phyloP scores from a whole-genome alignment of 352 stramenopile species.

The Phytophthora boehmeriae region DNA sequence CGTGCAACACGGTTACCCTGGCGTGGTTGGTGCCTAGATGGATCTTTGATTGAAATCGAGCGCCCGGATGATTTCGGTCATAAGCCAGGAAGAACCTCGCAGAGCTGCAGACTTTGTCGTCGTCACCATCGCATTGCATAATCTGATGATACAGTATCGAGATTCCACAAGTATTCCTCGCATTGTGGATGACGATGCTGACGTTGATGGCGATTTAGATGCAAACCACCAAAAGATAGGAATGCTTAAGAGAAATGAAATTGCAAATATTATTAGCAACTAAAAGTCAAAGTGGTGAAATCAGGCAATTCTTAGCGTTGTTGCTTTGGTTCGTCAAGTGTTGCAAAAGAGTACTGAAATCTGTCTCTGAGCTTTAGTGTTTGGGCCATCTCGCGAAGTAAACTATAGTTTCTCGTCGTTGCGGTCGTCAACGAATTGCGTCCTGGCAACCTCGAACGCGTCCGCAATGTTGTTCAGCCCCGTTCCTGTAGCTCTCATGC shows the following conservation, averaged over 20 bases:
- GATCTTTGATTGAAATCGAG: neutral
- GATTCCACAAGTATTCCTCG: neutral
- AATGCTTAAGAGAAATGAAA: conserved; percentile 1
- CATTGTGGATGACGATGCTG: neutral
- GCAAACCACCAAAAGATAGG: neutral
- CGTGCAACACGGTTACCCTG: neutral
- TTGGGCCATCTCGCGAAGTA: neutral
- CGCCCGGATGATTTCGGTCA: neutral
- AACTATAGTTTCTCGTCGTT: neutral
- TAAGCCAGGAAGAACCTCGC: neutral
- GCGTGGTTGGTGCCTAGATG: neutral
- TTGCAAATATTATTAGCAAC: conserved; percentile 5
- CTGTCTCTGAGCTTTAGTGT: conserved; percentile 1
- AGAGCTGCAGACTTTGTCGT: neutral
- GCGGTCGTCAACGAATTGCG: neutral
- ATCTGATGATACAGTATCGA: conserved; percentile 3
- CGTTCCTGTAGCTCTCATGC: neutral
- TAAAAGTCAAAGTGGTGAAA: neutral
- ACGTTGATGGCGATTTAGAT: neutral
- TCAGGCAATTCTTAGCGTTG: neutral
- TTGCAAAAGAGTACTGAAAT: neutral
- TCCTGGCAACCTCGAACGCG: conserved; percentile 3
- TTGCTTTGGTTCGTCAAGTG: neutral
- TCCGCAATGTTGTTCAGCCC: conserved; percentile 9
- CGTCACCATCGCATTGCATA: conserved; percentile 3